phyloP scores from a whole-genome alignment of 371 early-diverging fungal species.

The Circinella umbellata region DNA sequence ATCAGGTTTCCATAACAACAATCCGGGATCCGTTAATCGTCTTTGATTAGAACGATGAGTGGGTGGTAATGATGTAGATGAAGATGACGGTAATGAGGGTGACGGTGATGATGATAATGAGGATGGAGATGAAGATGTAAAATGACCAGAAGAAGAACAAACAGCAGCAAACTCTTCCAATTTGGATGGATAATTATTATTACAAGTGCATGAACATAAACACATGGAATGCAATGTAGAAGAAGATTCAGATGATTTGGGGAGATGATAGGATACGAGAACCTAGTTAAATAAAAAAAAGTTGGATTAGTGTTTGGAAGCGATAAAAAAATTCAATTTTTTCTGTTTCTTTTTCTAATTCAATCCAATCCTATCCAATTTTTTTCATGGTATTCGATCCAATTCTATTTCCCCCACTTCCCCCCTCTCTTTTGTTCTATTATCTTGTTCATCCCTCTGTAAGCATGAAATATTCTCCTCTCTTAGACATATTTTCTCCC shows the following conservation, averaged over 20 bases:
- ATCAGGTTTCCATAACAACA: slow-evolving; percentile 5
- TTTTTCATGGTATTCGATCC: no score
- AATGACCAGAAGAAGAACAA: slow-evolving; percentile 18
- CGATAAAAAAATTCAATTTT: not conserved
- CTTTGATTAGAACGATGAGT: slow-evolving; percentile 9
- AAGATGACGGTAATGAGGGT: not conserved
- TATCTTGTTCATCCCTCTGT: not conserved
- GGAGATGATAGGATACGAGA: slow-evolving; percentile 39
- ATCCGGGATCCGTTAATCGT: slow-evolving; percentile 32
- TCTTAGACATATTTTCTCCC: no score
- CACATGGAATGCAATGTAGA: slow-evolving; percentile 20
- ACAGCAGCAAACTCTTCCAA: slow-evolving; percentile 45
- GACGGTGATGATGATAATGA: not conserved
- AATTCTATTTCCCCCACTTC: no score
- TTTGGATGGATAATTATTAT: slow-evolving; percentile 20
- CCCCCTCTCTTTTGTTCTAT: not conserved
- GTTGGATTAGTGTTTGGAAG: not conserved
- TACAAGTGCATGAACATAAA: slow-evolving; percentile 14
- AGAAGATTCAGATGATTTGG: slow-evolving; percentile 12
- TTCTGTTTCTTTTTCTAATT: no score
- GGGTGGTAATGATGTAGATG: not conserved
- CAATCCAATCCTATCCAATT: no score
- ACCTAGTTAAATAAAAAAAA: slow-evolving; percentile 22
- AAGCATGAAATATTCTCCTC: not conserved
- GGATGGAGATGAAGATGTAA: not conserved